These are phyloP conservation scores for Thermothelomyces thermophilus DNA, from an alignment of 2,329 filamentous ascomycete species.

Conservation along the genomic window DNA sequence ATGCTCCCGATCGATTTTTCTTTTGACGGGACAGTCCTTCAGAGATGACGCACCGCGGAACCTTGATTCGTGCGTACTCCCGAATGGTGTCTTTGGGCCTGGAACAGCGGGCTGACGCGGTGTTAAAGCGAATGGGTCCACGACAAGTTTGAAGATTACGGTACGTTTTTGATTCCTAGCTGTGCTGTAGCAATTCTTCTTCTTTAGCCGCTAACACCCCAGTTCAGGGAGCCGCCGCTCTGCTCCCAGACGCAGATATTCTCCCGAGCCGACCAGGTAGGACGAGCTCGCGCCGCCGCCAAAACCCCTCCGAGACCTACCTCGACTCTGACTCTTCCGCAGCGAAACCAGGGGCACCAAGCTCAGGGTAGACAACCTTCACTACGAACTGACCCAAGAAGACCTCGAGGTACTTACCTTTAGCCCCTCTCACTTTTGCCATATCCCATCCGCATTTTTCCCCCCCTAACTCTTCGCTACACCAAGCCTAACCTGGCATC, in stretches of 20 bases:
- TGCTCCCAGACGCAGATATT: conserved; percentile 22
- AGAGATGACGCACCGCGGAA: conserved; percentile 57
- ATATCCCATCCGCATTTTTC: no score
- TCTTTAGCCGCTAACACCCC: conserved; percentile 8
- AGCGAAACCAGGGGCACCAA: conserved; percentile 57
- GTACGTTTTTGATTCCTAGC: conserved; percentile 32
- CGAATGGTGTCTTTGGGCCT: background rate
- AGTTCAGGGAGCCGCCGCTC: conserved; percentile 21
- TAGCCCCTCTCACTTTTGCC: background rate
- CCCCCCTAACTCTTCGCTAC: no score
- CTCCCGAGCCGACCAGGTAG: conserved; percentile 32
- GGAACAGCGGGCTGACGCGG: conserved; percentile 23
- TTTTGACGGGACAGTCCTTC: conserved; percentile 48
- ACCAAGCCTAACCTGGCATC: no score
- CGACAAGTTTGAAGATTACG: conserved; percentile 75
- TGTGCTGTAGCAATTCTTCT: background rate
- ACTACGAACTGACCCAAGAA: conserved; percentile 82
- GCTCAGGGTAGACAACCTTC: conserved; percentile 79
- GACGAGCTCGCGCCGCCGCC: conserved; percentile 5
- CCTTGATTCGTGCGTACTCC: conserved; percentile 57
- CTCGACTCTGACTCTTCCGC: conserved; percentile 13
- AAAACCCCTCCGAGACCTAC: background rate
- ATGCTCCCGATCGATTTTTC: conserved; percentile 29
- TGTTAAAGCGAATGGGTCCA: conserved; percentile 79
- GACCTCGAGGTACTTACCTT: conserved; percentile 63